These are phyloP conservation scores for Fusarium liriodendri DNA, from an alignment of 2,329 filamentous ascomycete species.

Conservation along the genomic window DNA sequence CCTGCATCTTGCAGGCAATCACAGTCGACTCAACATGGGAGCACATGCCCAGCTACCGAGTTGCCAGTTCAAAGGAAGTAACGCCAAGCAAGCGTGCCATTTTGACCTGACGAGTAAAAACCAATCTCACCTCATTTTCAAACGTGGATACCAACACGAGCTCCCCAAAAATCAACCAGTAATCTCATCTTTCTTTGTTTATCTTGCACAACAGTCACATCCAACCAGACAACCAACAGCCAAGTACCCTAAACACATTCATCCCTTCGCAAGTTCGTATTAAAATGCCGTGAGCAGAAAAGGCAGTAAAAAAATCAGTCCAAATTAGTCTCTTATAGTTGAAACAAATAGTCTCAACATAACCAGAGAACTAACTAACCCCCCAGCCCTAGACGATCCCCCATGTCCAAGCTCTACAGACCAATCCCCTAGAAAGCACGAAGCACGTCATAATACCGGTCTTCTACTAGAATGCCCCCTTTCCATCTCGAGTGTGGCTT, in stretches of 20 bases:
- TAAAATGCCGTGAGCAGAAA: background rate
- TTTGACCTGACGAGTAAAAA: background rate
- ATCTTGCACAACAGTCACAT: background rate
- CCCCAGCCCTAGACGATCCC: background rate
- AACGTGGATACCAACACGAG: background rate
- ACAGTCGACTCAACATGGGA: background rate
- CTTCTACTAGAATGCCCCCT: background rate
- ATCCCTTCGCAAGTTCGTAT: background rate
- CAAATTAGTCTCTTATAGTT: background rate
- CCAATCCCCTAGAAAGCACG: background rate
- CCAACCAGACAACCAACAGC: background rate
- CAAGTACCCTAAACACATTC: background rate
- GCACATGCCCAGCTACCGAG: background rate
- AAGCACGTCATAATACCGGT: background rate
- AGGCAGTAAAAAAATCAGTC: background rate
- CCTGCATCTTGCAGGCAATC: background rate
- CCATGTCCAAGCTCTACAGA: background rate
- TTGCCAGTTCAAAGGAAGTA: background rate
- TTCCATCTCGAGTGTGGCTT: background rate
- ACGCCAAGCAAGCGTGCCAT: background rate
- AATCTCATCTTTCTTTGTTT: background rate
- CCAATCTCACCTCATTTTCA: background rate
- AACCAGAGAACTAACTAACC: background rate
- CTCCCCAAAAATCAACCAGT: background rate
- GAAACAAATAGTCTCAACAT: background rate